Evolutionary conservation across 1,284 basidiomycete genomes (phyloP).

Genomic region (Pseudozyma hubeiensis): DNA sequence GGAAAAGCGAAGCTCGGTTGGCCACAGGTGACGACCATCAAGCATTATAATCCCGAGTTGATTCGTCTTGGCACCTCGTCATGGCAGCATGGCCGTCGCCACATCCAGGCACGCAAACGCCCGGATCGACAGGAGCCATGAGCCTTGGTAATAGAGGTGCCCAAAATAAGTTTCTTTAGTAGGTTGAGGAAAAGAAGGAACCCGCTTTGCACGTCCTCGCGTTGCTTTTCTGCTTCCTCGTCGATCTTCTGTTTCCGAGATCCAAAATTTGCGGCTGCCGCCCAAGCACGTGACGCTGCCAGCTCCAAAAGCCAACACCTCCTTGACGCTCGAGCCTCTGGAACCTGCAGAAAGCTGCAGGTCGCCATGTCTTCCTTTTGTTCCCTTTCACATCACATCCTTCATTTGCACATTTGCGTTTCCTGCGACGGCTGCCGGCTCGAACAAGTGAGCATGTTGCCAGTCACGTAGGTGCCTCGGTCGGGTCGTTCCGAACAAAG

Average conservation of each 20-base stretch:
- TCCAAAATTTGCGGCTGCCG: too few species aligned
- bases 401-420: neutral
- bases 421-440: neutral
- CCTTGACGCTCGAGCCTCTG: too few species aligned
- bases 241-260: neutral
- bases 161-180: conserved; percentile 45
- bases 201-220: conserved; percentile 1
- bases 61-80: conserved; percentile 44
- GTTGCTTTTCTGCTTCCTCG: conserved; percentile 1
- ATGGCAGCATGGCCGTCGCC: conserved; percentile 46
- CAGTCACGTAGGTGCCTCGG: neutral
- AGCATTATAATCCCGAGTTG: conserved; percentile 53
- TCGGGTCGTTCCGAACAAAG: neutral
- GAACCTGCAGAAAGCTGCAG: too few species aligned
- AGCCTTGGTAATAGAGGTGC: conserved; percentile 54
- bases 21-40: conserved; percentile 31
- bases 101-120: conserved; percentile 47
- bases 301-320: too few species aligned
- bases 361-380: neutral
- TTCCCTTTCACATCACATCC: neutral
- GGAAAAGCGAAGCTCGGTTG: conserved; percentile 54
- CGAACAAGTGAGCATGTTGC: neutral
- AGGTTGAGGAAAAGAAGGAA: conserved; percentile 47
- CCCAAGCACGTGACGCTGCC: conserved; percentile 16
- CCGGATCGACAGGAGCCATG: conserved; percentile 35